These are phyloP conservation scores for Phytophthora pini DNA, from an alignment of 352 stramenopile genomes.

Conservation along the genomic window DNA sequence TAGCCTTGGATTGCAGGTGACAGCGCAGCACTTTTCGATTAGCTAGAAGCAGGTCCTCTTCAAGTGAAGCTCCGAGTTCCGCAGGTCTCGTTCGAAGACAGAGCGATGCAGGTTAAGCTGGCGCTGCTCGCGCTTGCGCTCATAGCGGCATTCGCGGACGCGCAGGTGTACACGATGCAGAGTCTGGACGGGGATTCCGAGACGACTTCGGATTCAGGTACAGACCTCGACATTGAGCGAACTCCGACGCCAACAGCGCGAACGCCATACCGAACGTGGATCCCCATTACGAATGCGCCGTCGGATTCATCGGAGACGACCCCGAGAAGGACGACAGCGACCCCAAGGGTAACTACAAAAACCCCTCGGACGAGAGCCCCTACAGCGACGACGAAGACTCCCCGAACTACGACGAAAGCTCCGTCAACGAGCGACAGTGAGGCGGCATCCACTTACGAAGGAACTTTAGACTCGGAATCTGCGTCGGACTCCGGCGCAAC, in stretches of 20 bases:
- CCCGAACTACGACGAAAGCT: slow-evolving; percentile 10
- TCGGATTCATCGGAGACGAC: slow-evolving; percentile 21
- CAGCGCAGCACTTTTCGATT: slow-evolving; percentile 24
- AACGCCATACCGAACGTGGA: slow-evolving; percentile 24
- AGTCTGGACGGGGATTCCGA: slow-evolving; percentile 17
- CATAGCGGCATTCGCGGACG: slow-evolving; percentile 1
- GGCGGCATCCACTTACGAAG: slow-evolving; percentile 20
- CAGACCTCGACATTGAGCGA: neutral
- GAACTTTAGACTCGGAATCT: slow-evolving; percentile 7
- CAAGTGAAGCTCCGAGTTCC: slow-evolving; percentile 1
- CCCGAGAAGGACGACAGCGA: slow-evolving; percentile 17
- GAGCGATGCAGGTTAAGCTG: slow-evolving; percentile 36
- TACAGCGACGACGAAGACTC: slow-evolving; percentile 19
- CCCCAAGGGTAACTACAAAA: slow-evolving; percentile 21
- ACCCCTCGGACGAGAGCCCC: slow-evolving; percentile 24
- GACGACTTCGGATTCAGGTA: neutral
- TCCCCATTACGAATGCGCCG: slow-evolving; percentile 29
- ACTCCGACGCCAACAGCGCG: slow-evolving; percentile 27
- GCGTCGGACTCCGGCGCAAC: slow-evolving; percentile 18
- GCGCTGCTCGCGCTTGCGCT: slow-evolving; percentile 14
- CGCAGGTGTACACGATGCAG: slow-evolving; percentile 36
- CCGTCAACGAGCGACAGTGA: slow-evolving; percentile 14
- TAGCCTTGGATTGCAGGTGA: slow-evolving; percentile 17
- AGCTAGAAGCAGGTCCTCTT: slow-evolving; percentile 13
- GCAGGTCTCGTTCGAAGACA: neutral